Percentiles rank a stretch among this genome's conserved stretches.
Evolutionary conservation across 2,329 filamentous ascomycete species (phyloP).

Genomic region (Neonectria neomacrospora): DNA sequence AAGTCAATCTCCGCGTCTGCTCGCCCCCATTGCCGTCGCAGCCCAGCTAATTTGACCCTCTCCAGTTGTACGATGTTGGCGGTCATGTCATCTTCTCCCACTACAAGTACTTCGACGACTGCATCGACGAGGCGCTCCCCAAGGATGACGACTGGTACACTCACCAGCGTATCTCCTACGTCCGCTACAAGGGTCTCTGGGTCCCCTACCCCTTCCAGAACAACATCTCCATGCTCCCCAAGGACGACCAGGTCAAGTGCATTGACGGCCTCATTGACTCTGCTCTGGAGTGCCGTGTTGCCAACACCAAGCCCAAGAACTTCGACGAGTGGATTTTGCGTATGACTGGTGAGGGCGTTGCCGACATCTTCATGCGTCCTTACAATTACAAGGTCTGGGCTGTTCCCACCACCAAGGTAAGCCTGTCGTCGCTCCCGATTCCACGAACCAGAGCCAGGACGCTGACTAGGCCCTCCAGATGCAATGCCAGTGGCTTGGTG

Average conservation of each 20-base stretch:
- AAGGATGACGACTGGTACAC: slow-evolving; percentile 95
- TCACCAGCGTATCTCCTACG: slow-evolving; percentile 98
- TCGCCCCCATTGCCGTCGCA: slow-evolving; percentile 16
- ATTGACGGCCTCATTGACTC: slow-evolving; percentile 97
- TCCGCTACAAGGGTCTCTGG: slow-evolving; percentile 96
- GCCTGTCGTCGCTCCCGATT: neutral
- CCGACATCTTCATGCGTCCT: slow-evolving; percentile 97
- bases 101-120: slow-evolving; percentile 99
- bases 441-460: neutral
- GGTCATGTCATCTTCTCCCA: slow-evolving; percentile 99
- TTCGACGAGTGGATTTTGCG: slow-evolving; percentile 99
- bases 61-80: slow-evolving; percentile 95
- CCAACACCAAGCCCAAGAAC: slow-evolving; percentile 91
- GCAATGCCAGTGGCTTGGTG: slow-evolving; percentile 98
- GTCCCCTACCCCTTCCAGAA: slow-evolving; percentile 99
- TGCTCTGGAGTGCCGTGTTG: slow-evolving; percentile 84
- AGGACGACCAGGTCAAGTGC: slow-evolving; percentile 95
- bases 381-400: slow-evolving; percentile 99
- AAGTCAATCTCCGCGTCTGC: slow-evolving; percentile 60
- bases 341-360: slow-evolving; percentile 88
- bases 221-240: slow-evolving; percentile 98
- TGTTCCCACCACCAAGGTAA: slow-evolving; percentile 94
- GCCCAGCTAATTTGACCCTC: slow-evolving; percentile 33
- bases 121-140: slow-evolving; percentile 95
- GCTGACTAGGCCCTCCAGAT: slow-evolving; percentile 68